A percentile compares a stretch with the other conserved stretches of the same genome.
phyloP scores from a whole-genome alignment of 495 filamentous ascomycete genomes.

The Pyronema omphalodes region DNA sequence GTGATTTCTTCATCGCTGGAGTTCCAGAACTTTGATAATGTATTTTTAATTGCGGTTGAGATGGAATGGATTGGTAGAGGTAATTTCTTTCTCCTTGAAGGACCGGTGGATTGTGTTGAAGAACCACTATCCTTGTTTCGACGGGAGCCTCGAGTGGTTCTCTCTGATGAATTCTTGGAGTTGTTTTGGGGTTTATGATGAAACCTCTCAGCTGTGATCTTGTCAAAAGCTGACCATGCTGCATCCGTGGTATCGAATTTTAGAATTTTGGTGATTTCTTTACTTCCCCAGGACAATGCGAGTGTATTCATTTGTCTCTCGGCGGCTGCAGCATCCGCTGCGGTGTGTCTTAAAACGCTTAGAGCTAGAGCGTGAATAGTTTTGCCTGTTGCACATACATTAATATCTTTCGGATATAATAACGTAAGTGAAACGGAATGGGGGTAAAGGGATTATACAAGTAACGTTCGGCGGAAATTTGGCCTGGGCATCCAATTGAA shows the following conservation, averaged over 20 bases:
- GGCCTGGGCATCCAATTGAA: slow-evolving; percentile 7
- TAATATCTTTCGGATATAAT: background rate
- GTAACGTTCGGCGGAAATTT: slow-evolving; percentile 11
- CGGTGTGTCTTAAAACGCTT: background rate
- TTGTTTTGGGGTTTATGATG: too few species aligned
- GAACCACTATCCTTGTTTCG: too few species aligned
- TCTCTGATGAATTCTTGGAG: too few species aligned
- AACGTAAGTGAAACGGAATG: background rate
- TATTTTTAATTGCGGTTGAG: slow-evolving; percentile 6
- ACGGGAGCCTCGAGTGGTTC: too few species aligned
- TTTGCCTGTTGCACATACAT: slow-evolving; percentile 9
- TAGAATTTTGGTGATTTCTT: background rate
- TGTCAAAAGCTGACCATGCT: too few species aligned
- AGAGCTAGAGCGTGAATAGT: slow-evolving; percentile 15
- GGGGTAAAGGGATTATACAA: slow-evolving; percentile 5
- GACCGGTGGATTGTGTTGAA: too few species aligned
- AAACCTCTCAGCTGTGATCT: too few species aligned
- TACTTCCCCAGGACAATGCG: background rate
- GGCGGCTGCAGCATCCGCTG: background rate
- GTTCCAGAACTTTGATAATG: slow-evolving; percentile 11
- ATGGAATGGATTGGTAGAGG: background rate
- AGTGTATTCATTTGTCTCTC: background rate
- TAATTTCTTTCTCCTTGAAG: too few species aligned
- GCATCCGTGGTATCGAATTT: background rate
- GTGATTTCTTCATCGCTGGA: slow-evolving; percentile 6